These are phyloP conservation scores for Macadamia integrifolia DNA, from an alignment of 164 flowering plant species.

Conservation along the genomic window DNA sequence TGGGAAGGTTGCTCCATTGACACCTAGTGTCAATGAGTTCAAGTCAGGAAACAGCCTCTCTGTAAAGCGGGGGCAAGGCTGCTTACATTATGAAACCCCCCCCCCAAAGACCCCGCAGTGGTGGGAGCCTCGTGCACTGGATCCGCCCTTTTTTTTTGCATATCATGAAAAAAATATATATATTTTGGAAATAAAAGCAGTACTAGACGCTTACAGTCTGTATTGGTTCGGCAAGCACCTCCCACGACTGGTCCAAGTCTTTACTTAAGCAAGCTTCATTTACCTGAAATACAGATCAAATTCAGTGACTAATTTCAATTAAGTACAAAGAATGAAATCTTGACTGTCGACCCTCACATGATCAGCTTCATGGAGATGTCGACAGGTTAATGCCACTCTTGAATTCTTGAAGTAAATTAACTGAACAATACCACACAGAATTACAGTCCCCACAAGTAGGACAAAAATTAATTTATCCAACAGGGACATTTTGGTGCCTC, in stretches of 20 bases:
- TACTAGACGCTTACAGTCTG: slow-evolving; percentile 63
- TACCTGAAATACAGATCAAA: slow-evolving; percentile 36
- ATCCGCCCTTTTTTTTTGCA: no score
- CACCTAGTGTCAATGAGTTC: no score
- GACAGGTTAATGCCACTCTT: not conserved
- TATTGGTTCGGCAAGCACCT: slow-evolving; percentile 97
- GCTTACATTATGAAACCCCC: no score
- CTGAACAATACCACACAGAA: not conserved
- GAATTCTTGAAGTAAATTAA: not conserved
- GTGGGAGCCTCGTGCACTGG: no score
- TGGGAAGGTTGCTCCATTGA: no score
- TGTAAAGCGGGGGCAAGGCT: no score
- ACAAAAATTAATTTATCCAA: not conserved
- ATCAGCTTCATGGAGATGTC: not conserved
- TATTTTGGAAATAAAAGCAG: not conserved
- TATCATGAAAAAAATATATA: not conserved
- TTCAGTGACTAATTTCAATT: not conserved
- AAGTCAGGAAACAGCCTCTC: no score
- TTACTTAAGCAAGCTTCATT: slow-evolving; percentile 68
- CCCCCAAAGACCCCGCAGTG: no score
- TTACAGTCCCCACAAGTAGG: not conserved
- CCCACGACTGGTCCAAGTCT: slow-evolving; percentile 84
- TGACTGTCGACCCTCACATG: not conserved
- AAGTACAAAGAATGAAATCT: not conserved
- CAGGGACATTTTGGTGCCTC: not conserved